A percentile compares a stretch with the other conserved stretches of the same genome.
Evolutionary conservation across 2,329 filamentous ascomycete genomes (phyloP).

Genomic region (Volutella citrinella): DNA sequence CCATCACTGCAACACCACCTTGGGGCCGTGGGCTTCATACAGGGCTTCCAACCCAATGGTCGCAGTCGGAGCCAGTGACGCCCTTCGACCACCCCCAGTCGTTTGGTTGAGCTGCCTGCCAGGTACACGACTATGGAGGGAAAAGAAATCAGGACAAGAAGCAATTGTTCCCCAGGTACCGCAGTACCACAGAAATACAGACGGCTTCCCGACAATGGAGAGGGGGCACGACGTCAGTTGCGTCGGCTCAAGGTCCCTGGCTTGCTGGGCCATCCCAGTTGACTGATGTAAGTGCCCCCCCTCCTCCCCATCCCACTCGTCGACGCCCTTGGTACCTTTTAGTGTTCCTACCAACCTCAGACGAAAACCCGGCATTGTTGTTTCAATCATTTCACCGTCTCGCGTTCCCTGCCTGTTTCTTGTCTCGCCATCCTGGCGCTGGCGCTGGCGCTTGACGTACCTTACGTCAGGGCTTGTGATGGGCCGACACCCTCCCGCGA

Average conservation of each 20-base stretch:
- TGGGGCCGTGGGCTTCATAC: slow-evolving; percentile 3
- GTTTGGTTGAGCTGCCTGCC: no score
- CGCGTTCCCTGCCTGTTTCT: slow-evolving; percentile 24
- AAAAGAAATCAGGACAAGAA: no score
- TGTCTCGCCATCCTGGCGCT: slow-evolving; percentile 16
- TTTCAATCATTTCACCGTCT: slow-evolving; percentile 31
- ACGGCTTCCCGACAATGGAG: no score
- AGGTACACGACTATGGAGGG: no score
- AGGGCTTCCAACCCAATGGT: slow-evolving; percentile 1
- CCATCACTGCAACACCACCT: slow-evolving; percentile 26
- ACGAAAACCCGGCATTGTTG: slow-evolving; percentile 13
- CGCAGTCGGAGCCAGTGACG: slow-evolving; percentile 1
- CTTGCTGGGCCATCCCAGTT: slow-evolving; percentile 20
- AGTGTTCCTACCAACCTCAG: slow-evolving; percentile 16
- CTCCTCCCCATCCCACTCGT: slow-evolving; percentile 12
- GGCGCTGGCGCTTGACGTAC: slow-evolving; percentile 21
- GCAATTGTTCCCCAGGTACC: no score
- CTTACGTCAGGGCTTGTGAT: slow-evolving; percentile 30
- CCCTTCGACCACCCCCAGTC: slow-evolving; percentile 9
- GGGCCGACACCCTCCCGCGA: slow-evolving; percentile 24
- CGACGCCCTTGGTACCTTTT: slow-evolving; percentile 16
- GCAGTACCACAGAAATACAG: no score
- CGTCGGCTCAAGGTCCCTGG: no score
- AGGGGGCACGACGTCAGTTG: slow-evolving; percentile 26
- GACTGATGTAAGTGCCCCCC: slow-evolving; percentile 24